Percentiles rank a stretch among this genome's conserved stretches.
Conservation (phyloP, 2,329 filamentous ascomycete species). For the Fusarium staphyleae region DNA sequence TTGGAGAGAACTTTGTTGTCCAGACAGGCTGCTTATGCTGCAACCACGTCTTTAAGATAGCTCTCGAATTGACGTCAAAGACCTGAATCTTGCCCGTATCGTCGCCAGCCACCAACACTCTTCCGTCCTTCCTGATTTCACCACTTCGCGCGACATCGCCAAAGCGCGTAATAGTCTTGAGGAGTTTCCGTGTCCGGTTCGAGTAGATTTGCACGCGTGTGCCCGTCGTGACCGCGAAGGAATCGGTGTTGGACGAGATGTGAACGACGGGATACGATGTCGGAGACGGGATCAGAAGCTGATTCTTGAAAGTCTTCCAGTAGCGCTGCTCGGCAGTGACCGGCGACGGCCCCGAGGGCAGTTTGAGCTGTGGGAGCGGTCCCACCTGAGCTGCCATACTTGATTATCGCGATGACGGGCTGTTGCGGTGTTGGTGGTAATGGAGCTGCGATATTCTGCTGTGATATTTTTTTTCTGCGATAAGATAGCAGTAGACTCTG, state of each 20-base stretch:
- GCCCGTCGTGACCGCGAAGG: slow-evolving; percentile 94
- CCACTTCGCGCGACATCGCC: slow-evolving; percentile 89
- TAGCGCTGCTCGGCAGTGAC: slow-evolving; percentile 92
- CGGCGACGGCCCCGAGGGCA: slow-evolving; percentile 81
- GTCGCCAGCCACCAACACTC: slow-evolving; percentile 89
- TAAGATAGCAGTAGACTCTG: slow-evolving; percentile 33
- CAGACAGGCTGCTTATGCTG: slow-evolving; percentile 95
- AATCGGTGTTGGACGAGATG: slow-evolving; percentile 78
- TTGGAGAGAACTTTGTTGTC: slow-evolving; percentile 89
- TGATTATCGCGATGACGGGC: slow-evolving; percentile 29
- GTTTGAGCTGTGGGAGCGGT: slow-evolving; percentile 80
- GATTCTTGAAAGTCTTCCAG: slow-evolving; percentile 95
- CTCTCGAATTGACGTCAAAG: slow-evolving; percentile 86
- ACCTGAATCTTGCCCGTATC: slow-evolving; percentile 93
- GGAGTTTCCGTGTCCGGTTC: slow-evolving; percentile 84
- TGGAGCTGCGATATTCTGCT: slow-evolving; percentile 10
- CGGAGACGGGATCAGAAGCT: slow-evolving; percentile 87
- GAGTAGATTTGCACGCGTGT: slow-evolving; percentile 94
- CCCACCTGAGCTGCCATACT: slow-evolving; percentile 86
- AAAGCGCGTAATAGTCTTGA: slow-evolving; percentile 95
- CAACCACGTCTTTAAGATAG: slow-evolving; percentile 94
- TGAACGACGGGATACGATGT: slow-evolving; percentile 89
- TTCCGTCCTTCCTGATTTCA: slow-evolving; percentile 86
- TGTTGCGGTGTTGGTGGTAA: slow-evolving; percentile 19
- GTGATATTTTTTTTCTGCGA: slow-evolving; percentile 43